These are phyloP conservation scores for Exidia glandulosa DNA, from an alignment of 768 basidiomycete species.

Conservation along the genomic window DNA sequence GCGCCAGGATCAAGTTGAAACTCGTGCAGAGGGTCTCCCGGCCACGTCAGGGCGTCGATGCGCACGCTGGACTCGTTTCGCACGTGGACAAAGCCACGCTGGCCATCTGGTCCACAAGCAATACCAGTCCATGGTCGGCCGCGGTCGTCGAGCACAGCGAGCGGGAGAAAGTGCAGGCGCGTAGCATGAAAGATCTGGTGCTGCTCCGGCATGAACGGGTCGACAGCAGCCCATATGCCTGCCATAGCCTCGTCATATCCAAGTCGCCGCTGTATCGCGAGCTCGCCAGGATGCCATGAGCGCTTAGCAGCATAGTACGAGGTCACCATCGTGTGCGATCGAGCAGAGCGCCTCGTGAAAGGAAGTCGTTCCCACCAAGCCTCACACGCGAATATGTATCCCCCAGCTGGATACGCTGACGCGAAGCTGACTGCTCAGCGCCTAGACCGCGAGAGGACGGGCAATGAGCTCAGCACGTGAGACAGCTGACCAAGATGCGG, in stretches of 20 bases:
- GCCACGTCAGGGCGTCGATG: slow-evolving; percentile 34
- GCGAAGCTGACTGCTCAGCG: no score
- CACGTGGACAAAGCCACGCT: slow-evolving; percentile 33
- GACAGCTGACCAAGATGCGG: no score
- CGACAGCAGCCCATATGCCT: slow-evolving; percentile 29
- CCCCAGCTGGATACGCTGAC: no score
- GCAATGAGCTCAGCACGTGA: no score
- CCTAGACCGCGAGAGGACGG: no score
- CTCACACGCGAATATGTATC: no score
- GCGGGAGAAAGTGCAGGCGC: slow-evolving; percentile 41
- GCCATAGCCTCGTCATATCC: slow-evolving; percentile 28
- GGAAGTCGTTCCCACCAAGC: no score
- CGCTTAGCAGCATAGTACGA: neutral
- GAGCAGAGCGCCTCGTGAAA: no score
- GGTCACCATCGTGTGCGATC: neutral
- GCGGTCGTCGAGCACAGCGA: slow-evolving; percentile 39
- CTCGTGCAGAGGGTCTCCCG: slow-evolving; percentile 45
- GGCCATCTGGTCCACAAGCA: slow-evolving; percentile 33
- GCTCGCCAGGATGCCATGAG: slow-evolving; percentile 40
- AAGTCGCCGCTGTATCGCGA: slow-evolving; percentile 35
- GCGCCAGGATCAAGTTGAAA: slow-evolving; percentile 11
- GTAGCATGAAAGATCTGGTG: slow-evolving; percentile 40
- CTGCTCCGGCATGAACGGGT: slow-evolving; percentile 36
- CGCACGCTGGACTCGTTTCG: slow-evolving; percentile 26
- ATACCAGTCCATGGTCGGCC: slow-evolving; percentile 52